phyloP scores from a whole-genome alignment of 371 early-diverging fungal species.

The Mortierella polycephala region DNA sequence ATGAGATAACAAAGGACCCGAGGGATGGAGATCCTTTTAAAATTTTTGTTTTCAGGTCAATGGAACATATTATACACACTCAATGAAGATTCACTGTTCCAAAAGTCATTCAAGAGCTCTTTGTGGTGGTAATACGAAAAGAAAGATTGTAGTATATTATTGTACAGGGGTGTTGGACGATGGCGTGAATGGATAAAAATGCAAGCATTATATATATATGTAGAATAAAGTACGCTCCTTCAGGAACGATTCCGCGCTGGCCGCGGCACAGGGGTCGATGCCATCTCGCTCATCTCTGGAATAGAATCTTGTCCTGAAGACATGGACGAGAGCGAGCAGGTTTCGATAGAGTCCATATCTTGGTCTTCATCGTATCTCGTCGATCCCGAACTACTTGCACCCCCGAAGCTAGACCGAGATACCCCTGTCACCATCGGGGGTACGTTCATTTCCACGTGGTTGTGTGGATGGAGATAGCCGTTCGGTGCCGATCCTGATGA shows the following conservation, averaged over 20 bases:
- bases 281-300: slow-evolving; percentile 32
- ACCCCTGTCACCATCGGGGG: not conserved
- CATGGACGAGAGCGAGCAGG: slow-evolving; percentile 28
- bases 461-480: slow-evolving; percentile 7
- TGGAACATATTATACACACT: no score
- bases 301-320: slow-evolving; percentile 38
- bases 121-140: no score
- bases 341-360: slow-evolving; percentile 35
- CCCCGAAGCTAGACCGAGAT: slow-evolving; percentile 6
- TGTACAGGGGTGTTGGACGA: not conserved
- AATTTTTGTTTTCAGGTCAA: no score
- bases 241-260: not conserved
- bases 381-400: slow-evolving; percentile 14
- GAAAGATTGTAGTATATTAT: not conserved
- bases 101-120: no score
- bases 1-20: no score
- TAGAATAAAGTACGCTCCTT: no score
- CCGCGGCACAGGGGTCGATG: not conserved
- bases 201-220: no score
- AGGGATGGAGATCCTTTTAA: no score
- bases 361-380: slow-evolving; percentile 32
- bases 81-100: no score
- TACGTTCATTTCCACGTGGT: not conserved
- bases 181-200: not conserved
- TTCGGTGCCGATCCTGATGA: not conserved